Conservation (phyloP, 805 yeast genomes). For the Saccharomyces kudriavzevii region DNA sequence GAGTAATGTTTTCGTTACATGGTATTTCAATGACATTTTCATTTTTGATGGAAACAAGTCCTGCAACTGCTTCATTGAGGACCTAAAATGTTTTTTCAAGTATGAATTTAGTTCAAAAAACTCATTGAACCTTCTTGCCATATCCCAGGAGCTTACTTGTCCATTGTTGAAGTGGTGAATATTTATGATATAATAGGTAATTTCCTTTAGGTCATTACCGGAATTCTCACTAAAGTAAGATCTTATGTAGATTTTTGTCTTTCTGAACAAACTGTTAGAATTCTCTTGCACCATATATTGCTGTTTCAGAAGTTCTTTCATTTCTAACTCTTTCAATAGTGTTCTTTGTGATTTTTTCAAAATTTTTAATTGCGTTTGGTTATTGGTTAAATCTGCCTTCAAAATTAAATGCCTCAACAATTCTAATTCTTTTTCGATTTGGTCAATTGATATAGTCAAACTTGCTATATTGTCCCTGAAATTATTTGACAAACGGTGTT, state of each 20-base stretch:
- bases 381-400: slow-evolving; percentile 82
- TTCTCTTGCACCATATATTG: slow-evolving; percentile 78
- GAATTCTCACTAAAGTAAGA: slow-evolving; percentile 45
- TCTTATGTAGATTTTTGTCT: slow-evolving; percentile 44
- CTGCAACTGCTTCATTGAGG: slow-evolving; percentile 46
- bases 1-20: slow-evolving; percentile 42
- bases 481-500: slow-evolving; percentile 10
- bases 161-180: slow-evolving; percentile 51
- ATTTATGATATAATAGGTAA: slow-evolving; percentile 65
- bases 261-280: slow-evolving; percentile 67
- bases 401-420: slow-evolving; percentile 59
- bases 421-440: slow-evolving; percentile 50
- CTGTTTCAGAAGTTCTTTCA: slow-evolving; percentile 67
- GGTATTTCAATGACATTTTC: slow-evolving; percentile 63
- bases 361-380: slow-evolving; percentile 57
- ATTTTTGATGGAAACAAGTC: slow-evolving; percentile 38
- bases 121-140: slow-evolving; percentile 84
- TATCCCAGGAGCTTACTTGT: slow-evolving; percentile 72
- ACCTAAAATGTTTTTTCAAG: slow-evolving; percentile 41
- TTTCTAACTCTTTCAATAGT: slow-evolving; percentile 61
- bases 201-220: slow-evolving; percentile 45
- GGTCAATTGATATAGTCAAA: slow-evolving; percentile 50
- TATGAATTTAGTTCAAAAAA: slow-evolving; percentile 65
- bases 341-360: slow-evolving; percentile 59
- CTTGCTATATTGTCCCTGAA: slow-evolving; percentile 58